A percentile compares a stretch with the other conserved stretches of the same genome.
Evolutionary conservation across 2,329 filamentous ascomycete genomes (phyloP).

Genomic region (Nemania abortiva): DNA sequence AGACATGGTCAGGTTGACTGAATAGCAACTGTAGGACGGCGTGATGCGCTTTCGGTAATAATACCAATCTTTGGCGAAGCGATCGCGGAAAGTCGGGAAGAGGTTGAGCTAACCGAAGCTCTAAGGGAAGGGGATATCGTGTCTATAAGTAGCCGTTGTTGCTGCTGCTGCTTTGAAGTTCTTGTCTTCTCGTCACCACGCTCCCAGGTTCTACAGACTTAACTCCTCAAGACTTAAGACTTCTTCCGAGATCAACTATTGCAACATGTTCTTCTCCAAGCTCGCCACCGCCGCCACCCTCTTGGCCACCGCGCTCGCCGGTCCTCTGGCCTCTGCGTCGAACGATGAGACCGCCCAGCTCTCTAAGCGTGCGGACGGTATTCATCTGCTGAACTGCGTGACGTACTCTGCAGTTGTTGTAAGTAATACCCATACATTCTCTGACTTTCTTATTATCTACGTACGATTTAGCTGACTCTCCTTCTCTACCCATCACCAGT

Average conservation of each 20-base stretch:
- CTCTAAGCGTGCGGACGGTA: neutral
- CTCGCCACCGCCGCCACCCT: neutral
- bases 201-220: constrained; percentile 2
- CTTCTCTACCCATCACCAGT: constrained; percentile 1
- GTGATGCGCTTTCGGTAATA: neutral
- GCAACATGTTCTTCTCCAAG: constrained; percentile 18
- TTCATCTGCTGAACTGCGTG: constrained; percentile 23
- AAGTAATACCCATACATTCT: neutral
- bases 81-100: neutral
- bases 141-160: constrained; percentile 7
- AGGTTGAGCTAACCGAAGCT: neutral
- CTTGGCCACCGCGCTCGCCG: constrained; percentile 6
- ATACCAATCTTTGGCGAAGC: neutral
- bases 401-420: constrained; percentile 14
- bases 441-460: neutral
- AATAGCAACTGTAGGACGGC: too few species aligned
- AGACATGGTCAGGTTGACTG: too few species aligned
- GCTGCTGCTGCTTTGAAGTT: neutral
- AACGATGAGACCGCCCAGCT: neutral
- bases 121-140: neutral
- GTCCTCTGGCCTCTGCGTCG: neutral
- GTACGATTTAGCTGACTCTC: neutral
- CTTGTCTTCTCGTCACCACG: neutral
- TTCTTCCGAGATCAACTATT: neutral
- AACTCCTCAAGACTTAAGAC: neutral